Percentiles rank a stretch among this genome's conserved stretches.
phyloP scores from a whole-genome alignment of 805 yeast species.

The Alloascoidea africana region DNA sequence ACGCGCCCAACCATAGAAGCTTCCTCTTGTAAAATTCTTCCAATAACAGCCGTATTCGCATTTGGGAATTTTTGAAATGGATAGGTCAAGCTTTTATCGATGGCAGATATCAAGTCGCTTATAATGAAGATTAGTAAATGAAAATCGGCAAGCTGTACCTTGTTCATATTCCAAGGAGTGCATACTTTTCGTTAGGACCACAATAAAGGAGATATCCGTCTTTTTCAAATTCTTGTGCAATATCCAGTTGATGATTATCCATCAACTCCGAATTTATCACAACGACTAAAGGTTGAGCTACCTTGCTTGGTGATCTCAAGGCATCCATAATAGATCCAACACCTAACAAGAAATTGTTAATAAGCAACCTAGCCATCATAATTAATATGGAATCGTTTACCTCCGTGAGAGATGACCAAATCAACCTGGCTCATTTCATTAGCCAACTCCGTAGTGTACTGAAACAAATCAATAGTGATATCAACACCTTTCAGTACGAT shows the following conservation, averaged over 20 bases:
- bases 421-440: slow-evolving; percentile 29
- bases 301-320: slow-evolving; percentile 22
- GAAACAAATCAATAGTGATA: slow-evolving; percentile 26
- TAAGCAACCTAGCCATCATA: not conserved
- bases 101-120: too few relatives aligned
- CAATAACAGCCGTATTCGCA: too few relatives aligned
- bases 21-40: too few relatives aligned
- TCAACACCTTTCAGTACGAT: slow-evolving; percentile 2
- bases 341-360: slow-evolving; percentile 19
- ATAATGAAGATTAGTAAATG: too few relatives aligned
- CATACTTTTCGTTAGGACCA: slow-evolving; percentile 1
- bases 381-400: slow-evolving; percentile 11
- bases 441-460: slow-evolving; percentile 26
- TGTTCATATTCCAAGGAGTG: too few relatives aligned
- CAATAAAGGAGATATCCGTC: slow-evolving; percentile 15
- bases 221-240: slow-evolving; percentile 39
- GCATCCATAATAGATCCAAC: slow-evolving; percentile 87
- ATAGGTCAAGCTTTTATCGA: too few relatives aligned
- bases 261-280: slow-evolving; percentile 59
- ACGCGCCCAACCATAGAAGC: too few relatives aligned
- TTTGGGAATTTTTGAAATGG: too few relatives aligned
- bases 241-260: slow-evolving; percentile 78
- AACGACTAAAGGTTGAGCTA: slow-evolving; percentile 42
- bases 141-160: too few relatives aligned
- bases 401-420: slow-evolving; percentile 76